phyloP scores from a whole-genome alignment of 2,329 filamentous ascomycete genomes.

The Capronia epimyces region DNA sequence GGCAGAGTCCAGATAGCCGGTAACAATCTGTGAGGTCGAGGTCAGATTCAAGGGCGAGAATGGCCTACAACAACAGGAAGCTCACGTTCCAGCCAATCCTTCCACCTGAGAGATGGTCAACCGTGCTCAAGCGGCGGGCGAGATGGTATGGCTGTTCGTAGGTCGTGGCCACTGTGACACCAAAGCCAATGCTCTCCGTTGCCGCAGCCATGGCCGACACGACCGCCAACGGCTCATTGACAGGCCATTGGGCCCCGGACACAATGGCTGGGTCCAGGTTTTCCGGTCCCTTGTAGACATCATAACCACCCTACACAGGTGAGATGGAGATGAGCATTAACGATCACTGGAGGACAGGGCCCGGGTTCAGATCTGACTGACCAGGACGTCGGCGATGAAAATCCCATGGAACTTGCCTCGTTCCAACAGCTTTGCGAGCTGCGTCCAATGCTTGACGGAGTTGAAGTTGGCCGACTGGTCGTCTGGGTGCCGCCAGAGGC shows the following conservation, averaged over 20 bases:
- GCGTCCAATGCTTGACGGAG: slow-evolving; percentile 55
- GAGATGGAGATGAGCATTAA: background rate
- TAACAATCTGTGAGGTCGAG: slow-evolving; percentile 48
- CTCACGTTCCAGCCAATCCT: slow-evolving; percentile 47
- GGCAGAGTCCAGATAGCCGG: slow-evolving; percentile 62
- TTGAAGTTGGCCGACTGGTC: slow-evolving; percentile 61
- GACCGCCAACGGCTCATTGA: slow-evolving; percentile 61
- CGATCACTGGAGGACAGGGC: background rate
- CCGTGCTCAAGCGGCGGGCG: slow-evolving; percentile 58
- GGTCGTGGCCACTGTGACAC: slow-evolving; percentile 61
- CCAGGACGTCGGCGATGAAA: slow-evolving; percentile 61
- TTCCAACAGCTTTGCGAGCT: slow-evolving; percentile 56
- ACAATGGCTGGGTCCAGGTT: slow-evolving; percentile 56
- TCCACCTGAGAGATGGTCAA: slow-evolving; percentile 62
- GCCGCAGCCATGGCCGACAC: slow-evolving; percentile 63
- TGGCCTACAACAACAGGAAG: too few relatives aligned
- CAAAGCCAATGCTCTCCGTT: slow-evolving; percentile 62
- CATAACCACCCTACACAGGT: slow-evolving; percentile 53
- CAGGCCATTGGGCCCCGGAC: slow-evolving; percentile 63
- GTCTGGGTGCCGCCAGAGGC: slow-evolving; percentile 59
- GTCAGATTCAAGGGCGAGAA: too few relatives aligned
- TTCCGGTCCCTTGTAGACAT: slow-evolving; percentile 55
- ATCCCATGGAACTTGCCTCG: slow-evolving; percentile 60
- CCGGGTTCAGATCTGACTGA: background rate
- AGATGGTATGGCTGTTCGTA: slow-evolving; percentile 66